Conservation (phyloP, 1,284 basidiomycete species). For the Lentinus polychrous region DNA sequence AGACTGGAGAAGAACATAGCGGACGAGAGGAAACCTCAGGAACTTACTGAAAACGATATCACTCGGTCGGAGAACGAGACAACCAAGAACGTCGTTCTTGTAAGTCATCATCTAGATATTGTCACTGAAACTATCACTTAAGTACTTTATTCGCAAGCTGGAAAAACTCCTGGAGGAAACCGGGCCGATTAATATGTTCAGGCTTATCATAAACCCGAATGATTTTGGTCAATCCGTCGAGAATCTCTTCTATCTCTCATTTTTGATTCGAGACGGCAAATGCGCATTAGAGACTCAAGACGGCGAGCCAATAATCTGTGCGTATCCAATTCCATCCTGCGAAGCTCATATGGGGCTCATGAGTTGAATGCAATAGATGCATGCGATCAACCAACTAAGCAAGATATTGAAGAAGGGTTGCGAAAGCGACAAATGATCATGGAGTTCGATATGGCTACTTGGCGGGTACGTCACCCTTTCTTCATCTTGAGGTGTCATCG, state of each 20-base stretch:
- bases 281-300: conserved; percentile 64
- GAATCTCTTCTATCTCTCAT: conserved; percentile 90
- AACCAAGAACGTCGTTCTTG: conserved; percentile 67
- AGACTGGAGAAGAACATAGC: conserved; percentile 70
- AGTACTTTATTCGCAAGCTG: conserved; percentile 36
- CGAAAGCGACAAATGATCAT: conserved; percentile 78
- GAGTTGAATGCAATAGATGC: neutral
- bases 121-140: neutral
- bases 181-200: conserved; percentile 67
- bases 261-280: conserved; percentile 80
- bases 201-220: conserved; percentile 79
- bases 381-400: conserved; percentile 47
- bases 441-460: conserved; percentile 80
- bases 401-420: conserved; percentile 59
- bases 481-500: neutral
- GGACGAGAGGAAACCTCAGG: conserved; percentile 62
- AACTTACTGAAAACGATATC: conserved; percentile 73
- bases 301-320: conserved; percentile 73
- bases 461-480: conserved; percentile 47
- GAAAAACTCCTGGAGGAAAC: conserved; percentile 44
- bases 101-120: conserved; percentile 25
- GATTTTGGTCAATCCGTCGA: conserved; percentile 91
- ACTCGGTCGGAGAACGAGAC: conserved; percentile 75
- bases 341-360: neutral
- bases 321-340: too few relatives aligned